Base-by-base conservation (phyloP, 805 yeast species). In the Brettanomyces custersianus region DNA sequence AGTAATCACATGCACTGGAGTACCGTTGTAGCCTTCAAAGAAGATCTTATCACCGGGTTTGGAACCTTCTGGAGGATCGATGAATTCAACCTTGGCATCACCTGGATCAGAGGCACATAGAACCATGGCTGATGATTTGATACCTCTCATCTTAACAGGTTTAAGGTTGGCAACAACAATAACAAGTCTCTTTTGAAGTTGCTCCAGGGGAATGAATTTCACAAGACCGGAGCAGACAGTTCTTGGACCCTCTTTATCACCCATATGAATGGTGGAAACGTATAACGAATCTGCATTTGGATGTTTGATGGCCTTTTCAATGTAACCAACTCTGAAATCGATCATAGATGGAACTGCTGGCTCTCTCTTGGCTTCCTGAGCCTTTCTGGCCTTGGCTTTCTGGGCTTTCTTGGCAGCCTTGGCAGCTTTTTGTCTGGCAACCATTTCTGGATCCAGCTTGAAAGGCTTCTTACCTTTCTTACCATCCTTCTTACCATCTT, bases 71-170 rank as follows among this genome's bases (percentile, higher is more conserved):
- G 99, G 99, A 40, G 97, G 97, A 59, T 82, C 80, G 46, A 90
- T 88, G 52, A 92, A 87, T 64, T 92, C 97, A 40, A 92, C 96
- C 34, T 72, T 83, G 36, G 68, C 78, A 20, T 66, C 73, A 8
- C 13, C 35, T 40, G 63, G 63, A 37, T 62, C 49, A 27, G 96
- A 86, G 19, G 87, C 90, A 70, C 99, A 92, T 49, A 92, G 71
- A 33, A 92, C 97, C 99, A 92, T 92, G 35, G 95, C 99, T 35
- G 77, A 66, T 8, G 96, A 87, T 60, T 86, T 86, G 55, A 92
- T 77, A 46, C 98, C 97, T 66, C 98, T 81, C 99, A 92, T 92
- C 54, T 79, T 80, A 29, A 88, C 98, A 15, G 98, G 98, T 68
- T 92, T 92, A 64, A 92, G 74, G 70, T 94, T 94, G 50, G 96